Evolutionary conservation across 2,329 filamentous ascomycete genomes (phyloP), one percentile per base, ranked within the genome.

Genomic region (Lizonia empirigonia): DNA sequence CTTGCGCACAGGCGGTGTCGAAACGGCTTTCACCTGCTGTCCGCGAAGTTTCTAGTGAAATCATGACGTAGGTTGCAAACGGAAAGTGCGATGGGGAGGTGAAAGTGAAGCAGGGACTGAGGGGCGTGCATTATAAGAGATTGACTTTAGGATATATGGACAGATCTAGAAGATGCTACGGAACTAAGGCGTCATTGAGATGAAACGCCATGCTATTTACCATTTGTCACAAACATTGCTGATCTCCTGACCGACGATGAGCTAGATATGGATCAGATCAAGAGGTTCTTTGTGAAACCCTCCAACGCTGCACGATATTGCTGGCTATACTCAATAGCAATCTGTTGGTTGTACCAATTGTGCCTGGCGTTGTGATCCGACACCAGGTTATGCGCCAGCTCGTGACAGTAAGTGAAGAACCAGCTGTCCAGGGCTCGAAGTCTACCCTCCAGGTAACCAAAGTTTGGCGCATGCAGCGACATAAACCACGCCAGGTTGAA

Each of bases 371-470:
- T 72, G 72, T 97, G 93, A 56, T 85, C 82, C 29, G 77, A 76
- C 7, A 96, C 90, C 46, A 99, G 76, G 70, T 99, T 99, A 75
- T 99, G 94, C 50, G 94, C 92, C 72, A 99, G 76, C 76, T 99
- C 95, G 71, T 99, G 94, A 56, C 91, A 95, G 55, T 97, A 73
- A n/a, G 94, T 91, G 58, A 96, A 89, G 84, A 89, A 97, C 93
- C 93, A 97, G 2, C 90, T 90, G 54, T 94, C 88, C 4, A 84
- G 79, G 18, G 70, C 39, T 50, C 75, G 39, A 35, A 84, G 78
- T 20, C 68, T 60, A 0, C 71, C 71, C 32, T 67, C 63, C 7
- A 49, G 39, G 6, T 61, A 68, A 7, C 44, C 53, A 47, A 62
- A 73, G 2, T 48, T 54, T 1, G 53, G 53, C 13, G 47, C 55